phyloP scores from a whole-genome alignment of 2,329 filamentous ascomycete genomes.

The Emergomyces africanus region DNA sequence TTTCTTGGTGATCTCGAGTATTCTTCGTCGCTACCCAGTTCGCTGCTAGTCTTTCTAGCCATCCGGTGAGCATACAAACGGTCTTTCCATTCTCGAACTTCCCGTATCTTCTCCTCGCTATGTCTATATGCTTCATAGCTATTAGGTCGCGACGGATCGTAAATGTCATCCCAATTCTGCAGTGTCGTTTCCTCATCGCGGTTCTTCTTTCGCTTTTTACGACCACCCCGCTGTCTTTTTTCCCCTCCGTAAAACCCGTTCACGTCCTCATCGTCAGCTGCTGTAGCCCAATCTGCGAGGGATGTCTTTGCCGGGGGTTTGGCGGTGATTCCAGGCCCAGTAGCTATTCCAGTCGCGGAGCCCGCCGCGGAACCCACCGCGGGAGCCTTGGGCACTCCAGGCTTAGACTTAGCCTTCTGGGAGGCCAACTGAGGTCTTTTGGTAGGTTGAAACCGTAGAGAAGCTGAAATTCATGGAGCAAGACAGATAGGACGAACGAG shows the following conservation, averaged over 20 bases:
- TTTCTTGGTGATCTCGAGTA: slow-evolving; percentile 32
- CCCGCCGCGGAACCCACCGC: slow-evolving; percentile 7
- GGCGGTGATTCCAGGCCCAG: slow-evolving; percentile 20
- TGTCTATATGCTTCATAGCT: slow-evolving; percentile 73
- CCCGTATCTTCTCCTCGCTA: slow-evolving; percentile 70
- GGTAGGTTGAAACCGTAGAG: slow-evolving; percentile 77
- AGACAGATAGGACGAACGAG: slow-evolving; percentile 24
- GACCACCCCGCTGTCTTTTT: slow-evolving; percentile 62
- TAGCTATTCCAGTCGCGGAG: slow-evolving; percentile 13
- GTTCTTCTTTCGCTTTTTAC: slow-evolving; percentile 66
- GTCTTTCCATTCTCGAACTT: slow-evolving; percentile 76
- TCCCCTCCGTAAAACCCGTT: slow-evolving; percentile 51
- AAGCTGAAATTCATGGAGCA: slow-evolving; percentile 31
- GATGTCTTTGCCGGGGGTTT: slow-evolving; percentile 49
- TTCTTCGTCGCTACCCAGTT: slow-evolving; percentile 39
- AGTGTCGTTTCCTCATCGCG: slow-evolving; percentile 44
- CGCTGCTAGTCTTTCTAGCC: slow-evolving; percentile 31
- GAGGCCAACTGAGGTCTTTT: slow-evolving; percentile 56
- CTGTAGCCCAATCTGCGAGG: slow-evolving; percentile 67
- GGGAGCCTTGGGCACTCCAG: slow-evolving; percentile 41
- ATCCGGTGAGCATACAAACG: slow-evolving; percentile 61
- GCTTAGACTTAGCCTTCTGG: slow-evolving; percentile 51
- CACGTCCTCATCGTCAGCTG: slow-evolving; percentile 67
- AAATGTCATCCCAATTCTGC: slow-evolving; percentile 82
- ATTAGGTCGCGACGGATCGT: slow-evolving; percentile 71